These are phyloP conservation scores for Phytophthora melonis DNA, from an alignment of 352 stramenopile species.

Conservation along the genomic window DNA sequence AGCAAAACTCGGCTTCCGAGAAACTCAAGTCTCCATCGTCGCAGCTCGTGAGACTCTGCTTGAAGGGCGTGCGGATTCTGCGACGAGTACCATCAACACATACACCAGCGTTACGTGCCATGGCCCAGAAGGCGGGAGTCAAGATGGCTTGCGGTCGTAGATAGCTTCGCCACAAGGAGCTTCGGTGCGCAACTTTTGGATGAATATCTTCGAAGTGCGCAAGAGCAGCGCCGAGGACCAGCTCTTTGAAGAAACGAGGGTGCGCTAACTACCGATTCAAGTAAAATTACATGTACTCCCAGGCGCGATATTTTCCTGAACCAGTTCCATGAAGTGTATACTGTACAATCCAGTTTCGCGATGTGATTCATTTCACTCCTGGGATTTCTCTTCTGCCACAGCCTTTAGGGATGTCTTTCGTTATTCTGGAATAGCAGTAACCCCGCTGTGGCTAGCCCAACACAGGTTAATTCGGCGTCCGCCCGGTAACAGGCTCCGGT, in stretches of 20 bases:
- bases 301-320: too few relatives aligned
- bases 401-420: too few relatives aligned
- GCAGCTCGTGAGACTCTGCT: background rate
- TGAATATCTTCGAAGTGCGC: constrained; percentile 18
- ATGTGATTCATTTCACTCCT: too few relatives aligned
- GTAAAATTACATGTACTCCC: too few relatives aligned
- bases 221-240: constrained; percentile 25
- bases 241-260: constrained; percentile 26
- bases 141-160: constrained; percentile 27
- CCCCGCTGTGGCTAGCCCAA: too few relatives aligned
- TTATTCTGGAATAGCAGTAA: too few relatives aligned
- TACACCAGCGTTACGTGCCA: constrained; percentile 16
- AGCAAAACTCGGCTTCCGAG: constrained; percentile 15
- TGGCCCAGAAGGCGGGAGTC: constrained; percentile 1
- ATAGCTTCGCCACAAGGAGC: constrained; percentile 6
- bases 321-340: too few relatives aligned
- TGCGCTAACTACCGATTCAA: too few relatives aligned
- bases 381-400: too few relatives aligned
- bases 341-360: too few relatives aligned
- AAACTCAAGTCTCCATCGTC: constrained; percentile 31
- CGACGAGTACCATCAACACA: constrained; percentile 6
- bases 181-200: constrained; percentile 14
- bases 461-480: too few relatives aligned
- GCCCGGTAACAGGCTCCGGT: too few relatives aligned
- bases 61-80: background rate